phyloP scores from a whole-genome alignment of 805 yeast genomes.

The Hanseniaspora mollemarum region DNA sequence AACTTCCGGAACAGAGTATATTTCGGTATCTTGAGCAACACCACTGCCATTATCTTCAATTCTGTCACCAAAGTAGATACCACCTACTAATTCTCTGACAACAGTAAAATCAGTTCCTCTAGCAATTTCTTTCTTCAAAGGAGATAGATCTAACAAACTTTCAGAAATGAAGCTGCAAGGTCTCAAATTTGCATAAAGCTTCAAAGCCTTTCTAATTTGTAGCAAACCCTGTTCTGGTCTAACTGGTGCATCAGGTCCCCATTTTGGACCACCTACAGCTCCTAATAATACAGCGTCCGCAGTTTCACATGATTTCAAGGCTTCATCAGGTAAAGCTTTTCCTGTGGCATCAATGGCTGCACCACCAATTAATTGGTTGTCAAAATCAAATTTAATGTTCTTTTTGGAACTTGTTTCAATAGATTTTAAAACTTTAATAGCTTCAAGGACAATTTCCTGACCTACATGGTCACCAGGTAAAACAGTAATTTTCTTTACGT shows the following conservation, averaged over 20 bases:
- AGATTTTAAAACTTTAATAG: constrained; percentile 79
- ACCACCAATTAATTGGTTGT: constrained; percentile 87
- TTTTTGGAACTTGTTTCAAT: constrained; percentile 47
- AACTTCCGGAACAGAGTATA: constrained; percentile 83
- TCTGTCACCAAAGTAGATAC: constrained; percentile 94
- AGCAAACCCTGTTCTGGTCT: constrained; percentile 96
- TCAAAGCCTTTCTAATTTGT: constrained; percentile 86
- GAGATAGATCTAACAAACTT: constrained; percentile 70
- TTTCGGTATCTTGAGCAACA: constrained; percentile 86
- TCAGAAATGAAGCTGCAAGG: constrained; percentile 92
- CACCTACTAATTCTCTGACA: constrained; percentile 95
- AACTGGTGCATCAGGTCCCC: constrained; percentile 86
- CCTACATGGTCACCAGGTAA: constrained; percentile 98
- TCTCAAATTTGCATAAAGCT: constrained; percentile 88
- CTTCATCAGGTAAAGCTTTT: constrained; percentile 72
- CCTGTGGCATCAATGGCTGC: constrained; percentile 98
- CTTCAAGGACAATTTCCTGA: constrained; percentile 77
- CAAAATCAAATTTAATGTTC: constrained; percentile 55
- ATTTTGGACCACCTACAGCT: constrained; percentile 98
- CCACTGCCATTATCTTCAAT: constrained; percentile 74
- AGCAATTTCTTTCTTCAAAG: constrained; percentile 73
- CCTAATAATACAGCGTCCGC: constrained; percentile 95
- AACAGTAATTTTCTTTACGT: constrained; percentile 61
- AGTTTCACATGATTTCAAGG: constrained; percentile 68
- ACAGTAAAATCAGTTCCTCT: constrained; percentile 85